These are phyloP conservation scores for Rubia tinctorum DNA, from an alignment of 305 asterid genomes.

Conservation along the genomic window DNA sequence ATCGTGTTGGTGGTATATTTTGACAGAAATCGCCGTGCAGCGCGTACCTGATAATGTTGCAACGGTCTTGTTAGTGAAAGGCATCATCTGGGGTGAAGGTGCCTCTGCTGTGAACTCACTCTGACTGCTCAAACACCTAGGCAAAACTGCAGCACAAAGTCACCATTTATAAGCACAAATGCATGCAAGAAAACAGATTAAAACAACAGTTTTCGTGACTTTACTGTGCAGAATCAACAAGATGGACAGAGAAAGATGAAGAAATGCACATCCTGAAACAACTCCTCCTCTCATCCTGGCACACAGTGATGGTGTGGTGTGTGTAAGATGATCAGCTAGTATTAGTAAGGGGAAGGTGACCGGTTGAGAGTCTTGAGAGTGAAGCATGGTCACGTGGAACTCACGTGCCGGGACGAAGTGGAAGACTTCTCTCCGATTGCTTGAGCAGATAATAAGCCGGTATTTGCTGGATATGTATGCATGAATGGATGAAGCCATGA, in stretches of 20 bases:
- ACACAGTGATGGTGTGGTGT: not conserved
- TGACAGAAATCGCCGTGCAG: not conserved
- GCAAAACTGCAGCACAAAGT: conserved; percentile 26
- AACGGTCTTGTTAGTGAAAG: conserved; percentile 21
- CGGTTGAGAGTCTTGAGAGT: conserved; percentile 16
- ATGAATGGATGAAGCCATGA: not conserved
- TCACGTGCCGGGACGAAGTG: conserved; percentile 23
- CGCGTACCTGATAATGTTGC: conserved; percentile 35
- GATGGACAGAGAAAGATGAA: conserved; percentile 13
- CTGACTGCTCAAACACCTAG: conserved; percentile 9
- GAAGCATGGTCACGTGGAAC: conserved; percentile 22
- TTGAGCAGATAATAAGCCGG: conserved; percentile 8
- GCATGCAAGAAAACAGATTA: not conserved
- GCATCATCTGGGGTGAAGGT: conserved; percentile 28
- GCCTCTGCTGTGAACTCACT: conserved; percentile 12
- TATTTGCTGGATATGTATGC: conserved; percentile 16
- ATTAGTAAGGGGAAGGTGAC: not conserved
- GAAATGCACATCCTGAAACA: conserved; percentile 9
- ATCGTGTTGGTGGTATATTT: not conserved
- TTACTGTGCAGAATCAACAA: conserved; percentile 19
- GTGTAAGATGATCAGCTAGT: not conserved
- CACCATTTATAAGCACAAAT: not conserved
- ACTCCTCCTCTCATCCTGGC: conserved; percentile 4
- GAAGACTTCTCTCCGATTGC: conserved; percentile 9
- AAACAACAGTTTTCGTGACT: not conserved